Evolutionary conservation across 2,329 filamentous ascomycete species (phyloP), one percentile per base, ranked within the genome.

Genomic region (Aspergillus hortae): DNA sequence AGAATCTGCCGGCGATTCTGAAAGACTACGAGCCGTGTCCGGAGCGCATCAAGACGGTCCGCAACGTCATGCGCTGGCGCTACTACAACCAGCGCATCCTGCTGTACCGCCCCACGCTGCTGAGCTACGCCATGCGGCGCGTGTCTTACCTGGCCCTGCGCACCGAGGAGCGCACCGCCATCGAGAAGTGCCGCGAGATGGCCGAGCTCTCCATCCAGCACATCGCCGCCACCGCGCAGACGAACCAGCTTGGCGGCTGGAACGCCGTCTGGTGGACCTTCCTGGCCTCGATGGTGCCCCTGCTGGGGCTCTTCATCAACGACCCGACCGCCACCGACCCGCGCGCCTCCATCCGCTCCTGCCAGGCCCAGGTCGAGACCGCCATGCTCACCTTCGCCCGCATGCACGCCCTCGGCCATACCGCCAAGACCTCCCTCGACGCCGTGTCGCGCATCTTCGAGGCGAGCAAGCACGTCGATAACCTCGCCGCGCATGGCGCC

Each of bases 201-300:
- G 87, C 88, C 9, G 83, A 82, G 56, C 80, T 85, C 57, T 86
- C 86, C 0, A 89, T 92, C 56, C 80, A 85, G 52, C 87, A 90
- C 53, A 89, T 92, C 56, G 79, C 84, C 9, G 75, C 78, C 19
- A 86, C 88, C 56, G 90, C 87, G 74, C 81, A 82, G 43, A 80
- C 84, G 43, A 88, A 89, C 65, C 83, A 90, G 64, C 88, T 92
- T 73, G 84, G 83, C 0, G 88, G 88, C 9, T 92, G 88, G 88
- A 89, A 90, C 66, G 88, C 86, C 0, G 87, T 89, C 2, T 91
- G 88, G 87, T 86, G 90, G 70, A 80, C 89, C 54, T 92, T 90
- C 71, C 88, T 92, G 67, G 87, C 88, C 0, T 84, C 83, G 56
- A 89, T 92, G 85, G 84, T 92, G 10, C 88, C 88, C 0, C 79